Evolutionary conservation across 1,139 yeast species (phyloP), one percentile per base, ranked within the genome.

Genomic region (Yamadazyma membranifaciens): DNA sequence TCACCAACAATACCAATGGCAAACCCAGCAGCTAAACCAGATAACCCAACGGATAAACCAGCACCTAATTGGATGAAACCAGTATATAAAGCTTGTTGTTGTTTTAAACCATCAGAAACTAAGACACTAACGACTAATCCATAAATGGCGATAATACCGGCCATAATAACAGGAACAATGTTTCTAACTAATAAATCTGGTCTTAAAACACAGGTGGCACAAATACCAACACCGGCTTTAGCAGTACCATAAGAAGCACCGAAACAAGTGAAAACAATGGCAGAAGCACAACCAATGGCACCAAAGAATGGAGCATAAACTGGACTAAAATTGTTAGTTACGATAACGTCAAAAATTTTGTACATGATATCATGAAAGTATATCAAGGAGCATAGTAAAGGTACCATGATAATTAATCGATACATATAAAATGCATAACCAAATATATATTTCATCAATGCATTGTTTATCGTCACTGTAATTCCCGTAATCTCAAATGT

Each of bases 241-340:
- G 99, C 99, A 53, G 98, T 94, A 76, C 98, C 99, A 67, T 91
- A 89, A 42, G 98, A 92, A 55, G 99, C 98, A 75, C 99, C 99
- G 60, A 91, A 86, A 69, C 96, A 88, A 67, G 98, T 92, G 80
- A 92, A 89, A 60, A 92, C 87, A 63, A 94, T 92, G 67, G 99
- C 98, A 43, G 98, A 91, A 47, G 98, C 96, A 77, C 98, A 94
- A 62, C 98, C 98, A 65, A 92, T 87, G 56, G 97, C 91, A 64
- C 96, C 96, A 66, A 89, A 87, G 75, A 89, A 89, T 65, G 97
- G 96, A 62, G 88, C 87, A 63, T 82, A 82, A 68, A 82, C 87
- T 59, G 88, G 88, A 66, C 87, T 81, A 62, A 6, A 41, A 31
- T 44, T 27, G 60, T 55, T 52, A 56, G 60, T 6, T 20, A 20